These are phyloP conservation scores for Botryosphaeria agaves DNA, from an alignment of 2,329 filamentous ascomycete genomes.

Conservation along the genomic window DNA sequence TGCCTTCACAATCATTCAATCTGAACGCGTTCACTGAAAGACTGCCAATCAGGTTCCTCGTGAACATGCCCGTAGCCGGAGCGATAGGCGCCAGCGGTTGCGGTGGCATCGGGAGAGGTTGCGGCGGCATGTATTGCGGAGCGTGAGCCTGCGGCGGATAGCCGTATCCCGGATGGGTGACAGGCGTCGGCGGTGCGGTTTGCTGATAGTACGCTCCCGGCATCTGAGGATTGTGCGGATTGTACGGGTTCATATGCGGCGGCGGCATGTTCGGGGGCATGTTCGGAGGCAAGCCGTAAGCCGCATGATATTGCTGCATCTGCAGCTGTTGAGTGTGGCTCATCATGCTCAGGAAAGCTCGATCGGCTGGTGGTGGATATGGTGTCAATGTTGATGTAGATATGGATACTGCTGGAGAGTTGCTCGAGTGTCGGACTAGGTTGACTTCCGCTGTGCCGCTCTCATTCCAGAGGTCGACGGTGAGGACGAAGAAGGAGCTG, in stretches of 20 bases:
- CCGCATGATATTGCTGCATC: too few species aligned
- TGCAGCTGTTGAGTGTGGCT: too few species aligned
- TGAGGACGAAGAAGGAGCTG: constrained; percentile 49
- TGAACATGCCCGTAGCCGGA: constrained; percentile 62
- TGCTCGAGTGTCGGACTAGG: constrained; percentile 46
- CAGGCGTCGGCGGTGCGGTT: constrained; percentile 2
- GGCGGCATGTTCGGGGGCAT: constrained; percentile 2
- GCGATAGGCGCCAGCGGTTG: constrained; percentile 13
- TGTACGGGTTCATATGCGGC: constrained; percentile 4
- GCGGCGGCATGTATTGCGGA: not conserved
- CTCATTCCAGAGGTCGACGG: constrained; percentile 51
- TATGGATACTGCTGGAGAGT: constrained; percentile 51
- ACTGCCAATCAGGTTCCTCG: constrained; percentile 84
- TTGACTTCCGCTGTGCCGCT: constrained; percentile 47
- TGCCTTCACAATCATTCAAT: constrained; percentile 60
- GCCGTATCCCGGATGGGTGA: constrained; percentile 4
- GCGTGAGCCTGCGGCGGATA: constrained; percentile 1
- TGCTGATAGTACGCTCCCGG: constrained; percentile 7
- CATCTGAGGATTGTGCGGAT: constrained; percentile 3
- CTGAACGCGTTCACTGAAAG: constrained; percentile 76
- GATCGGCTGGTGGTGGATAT: constrained; percentile 40
- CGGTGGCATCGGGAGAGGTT: not conserved
- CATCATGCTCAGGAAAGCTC: too few species aligned
- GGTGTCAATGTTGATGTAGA: constrained; percentile 65
- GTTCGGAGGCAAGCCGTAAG: constrained; percentile 3